These are phyloP conservation scores for Byssoonygena ceratinophila DNA, from an alignment of 2,329 filamentous ascomycete genomes.

Conservation along the genomic window DNA sequence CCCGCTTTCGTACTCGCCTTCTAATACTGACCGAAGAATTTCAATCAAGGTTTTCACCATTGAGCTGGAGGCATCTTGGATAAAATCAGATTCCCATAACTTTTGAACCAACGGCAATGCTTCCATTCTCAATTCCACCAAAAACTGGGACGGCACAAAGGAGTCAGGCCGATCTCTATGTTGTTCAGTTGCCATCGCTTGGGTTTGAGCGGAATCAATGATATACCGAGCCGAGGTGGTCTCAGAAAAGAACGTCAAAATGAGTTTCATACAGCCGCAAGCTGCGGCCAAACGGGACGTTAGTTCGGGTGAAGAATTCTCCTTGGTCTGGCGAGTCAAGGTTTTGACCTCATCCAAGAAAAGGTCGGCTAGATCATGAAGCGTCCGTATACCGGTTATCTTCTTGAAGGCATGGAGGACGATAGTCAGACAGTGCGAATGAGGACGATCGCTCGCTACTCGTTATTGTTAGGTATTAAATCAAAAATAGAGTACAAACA, in stretches of 20 bases:
- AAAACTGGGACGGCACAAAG: slow-evolving; percentile 61
- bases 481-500: not conserved
- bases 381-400: slow-evolving; percentile 59
- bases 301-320: slow-evolving; percentile 33
- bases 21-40: slow-evolving; percentile 67
- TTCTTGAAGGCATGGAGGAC: slow-evolving; percentile 82
- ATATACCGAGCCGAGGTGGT: slow-evolving; percentile 70
- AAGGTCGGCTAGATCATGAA: slow-evolving; percentile 60
- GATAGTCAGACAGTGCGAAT: slow-evolving; percentile 50
- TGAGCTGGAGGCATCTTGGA: slow-evolving; percentile 67
- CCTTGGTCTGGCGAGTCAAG: slow-evolving; percentile 35
- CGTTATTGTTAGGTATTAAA: slow-evolving; percentile 12
- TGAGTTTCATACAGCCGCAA: slow-evolving; percentile 62
- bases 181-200: slow-evolving; percentile 44
- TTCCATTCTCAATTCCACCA: slow-evolving; percentile 73
- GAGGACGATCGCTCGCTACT: slow-evolving; percentile 41
- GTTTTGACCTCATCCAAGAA: slow-evolving; percentile 53
- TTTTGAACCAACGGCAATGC: slow-evolving; percentile 65
- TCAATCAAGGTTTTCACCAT: slow-evolving; percentile 72
- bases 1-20: slow-evolving; percentile 62
- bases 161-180: slow-evolving; percentile 49
- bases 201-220: slow-evolving; percentile 59
- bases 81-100: slow-evolving; percentile 75
- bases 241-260: slow-evolving; percentile 69
- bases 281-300: slow-evolving; percentile 41